These are phyloP conservation scores for Podaxis sp. DNA, from an alignment of 768 basidiomycete species.

Conservation along the genomic window DNA sequence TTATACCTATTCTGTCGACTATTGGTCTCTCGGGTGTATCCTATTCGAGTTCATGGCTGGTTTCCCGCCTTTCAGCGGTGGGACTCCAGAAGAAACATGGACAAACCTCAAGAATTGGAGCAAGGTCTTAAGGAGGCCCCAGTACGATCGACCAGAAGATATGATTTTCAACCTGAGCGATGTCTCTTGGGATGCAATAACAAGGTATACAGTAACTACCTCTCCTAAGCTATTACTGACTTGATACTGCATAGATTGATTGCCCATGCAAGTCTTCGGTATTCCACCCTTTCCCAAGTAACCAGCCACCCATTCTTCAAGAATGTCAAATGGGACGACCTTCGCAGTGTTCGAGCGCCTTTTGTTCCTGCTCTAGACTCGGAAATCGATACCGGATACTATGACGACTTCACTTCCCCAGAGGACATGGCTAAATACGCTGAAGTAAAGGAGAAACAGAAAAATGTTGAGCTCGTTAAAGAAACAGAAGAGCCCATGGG, in stretches of 20 bases:
- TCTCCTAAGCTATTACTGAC: neutral
- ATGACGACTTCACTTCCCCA: conserved; percentile 83
- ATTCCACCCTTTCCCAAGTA: conserved; percentile 71
- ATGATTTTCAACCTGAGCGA: conserved; percentile 95
- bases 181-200: conserved; percentile 92
- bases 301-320: conserved; percentile 83
- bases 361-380: conserved; percentile 95
- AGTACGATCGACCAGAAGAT: conserved; percentile 95
- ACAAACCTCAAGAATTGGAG: conserved; percentile 98
- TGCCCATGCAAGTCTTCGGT: conserved; percentile 80
- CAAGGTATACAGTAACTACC: conserved; percentile 49
- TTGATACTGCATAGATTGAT: conserved; percentile 59
- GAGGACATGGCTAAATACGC: conserved; percentile 99
- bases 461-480: conserved; percentile 86
- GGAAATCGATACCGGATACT: conserved; percentile 94
- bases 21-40: conserved; percentile 98
- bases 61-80: conserved; percentile 97
- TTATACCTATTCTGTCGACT: conserved; percentile 95
- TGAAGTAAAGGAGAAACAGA: conserved; percentile 96
- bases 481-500: conserved; percentile 78
- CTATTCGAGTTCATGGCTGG: conserved; percentile 96
- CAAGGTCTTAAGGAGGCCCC: conserved; percentile 85
- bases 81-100: conserved; percentile 97
- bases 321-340: conserved; percentile 70
- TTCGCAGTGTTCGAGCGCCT: conserved; percentile 77